phyloP scores from a whole-genome alignment of 352 stramenopile genomes.

The Globisporangium paroecandrum region DNA sequence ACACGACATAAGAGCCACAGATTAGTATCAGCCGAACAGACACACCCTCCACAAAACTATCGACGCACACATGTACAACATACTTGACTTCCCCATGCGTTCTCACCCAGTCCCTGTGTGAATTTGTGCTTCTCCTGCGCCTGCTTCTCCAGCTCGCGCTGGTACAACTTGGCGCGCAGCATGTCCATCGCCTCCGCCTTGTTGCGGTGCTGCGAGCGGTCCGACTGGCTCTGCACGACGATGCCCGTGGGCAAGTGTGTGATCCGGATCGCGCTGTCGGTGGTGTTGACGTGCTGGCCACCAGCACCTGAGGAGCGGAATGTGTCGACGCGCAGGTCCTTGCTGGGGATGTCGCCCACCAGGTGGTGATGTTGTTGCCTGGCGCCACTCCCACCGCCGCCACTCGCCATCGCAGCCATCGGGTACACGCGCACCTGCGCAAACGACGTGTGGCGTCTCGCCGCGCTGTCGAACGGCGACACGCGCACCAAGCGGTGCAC shows the following conservation, averaged over 20 bases:
- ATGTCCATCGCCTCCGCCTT: conserved; percentile 91
- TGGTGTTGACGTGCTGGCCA: conserved; percentile 97
- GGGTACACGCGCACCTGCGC: conserved; percentile 83
- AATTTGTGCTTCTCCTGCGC: conserved; percentile 45
- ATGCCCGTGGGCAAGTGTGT: conserved; percentile 94
- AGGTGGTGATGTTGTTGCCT: conserved; percentile 17
- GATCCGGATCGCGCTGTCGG: conserved; percentile 95
- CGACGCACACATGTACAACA: background rate
- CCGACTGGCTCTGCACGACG: conserved; percentile 92
- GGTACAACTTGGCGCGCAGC: conserved; percentile 66
- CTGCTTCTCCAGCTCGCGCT: conserved; percentile 62
- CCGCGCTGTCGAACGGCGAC: conserved; percentile 94
- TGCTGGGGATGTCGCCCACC: conserved; percentile 54
- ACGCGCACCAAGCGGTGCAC: conserved; percentile 94
- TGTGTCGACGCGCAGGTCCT: conserved; percentile 93
- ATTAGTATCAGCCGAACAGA: background rate
- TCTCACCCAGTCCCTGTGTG: conserved; percentile 66
- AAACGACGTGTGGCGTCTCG: conserved; percentile 94
- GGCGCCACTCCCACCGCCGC: conserved; percentile 3
- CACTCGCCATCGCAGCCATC: conserved; percentile 31
- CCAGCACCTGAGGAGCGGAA: conserved; percentile 91
- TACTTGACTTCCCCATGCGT: conserved; percentile 64
- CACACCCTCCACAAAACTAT: background rate
- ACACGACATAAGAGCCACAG: conserved; percentile 47
- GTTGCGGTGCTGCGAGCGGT: conserved; percentile 94